Conservation (phyloP, 371 early-diverging fungal genomes). For the Smittium culicis region DNA sequence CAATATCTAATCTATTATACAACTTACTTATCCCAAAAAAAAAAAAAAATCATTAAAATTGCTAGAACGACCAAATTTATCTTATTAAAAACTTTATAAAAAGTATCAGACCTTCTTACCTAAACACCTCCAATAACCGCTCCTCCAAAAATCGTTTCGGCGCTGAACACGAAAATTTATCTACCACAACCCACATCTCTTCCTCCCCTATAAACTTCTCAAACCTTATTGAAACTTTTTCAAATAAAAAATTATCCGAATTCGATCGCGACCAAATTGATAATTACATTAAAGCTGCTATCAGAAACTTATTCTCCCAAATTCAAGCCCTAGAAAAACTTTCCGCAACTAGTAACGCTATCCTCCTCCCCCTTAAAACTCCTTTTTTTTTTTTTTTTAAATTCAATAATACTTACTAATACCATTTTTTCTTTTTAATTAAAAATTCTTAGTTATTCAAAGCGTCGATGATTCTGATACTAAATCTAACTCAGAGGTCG, state of each 20-base stretch:
- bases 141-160: background rate
- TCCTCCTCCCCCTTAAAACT: background rate
- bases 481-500: constrained; percentile 9
- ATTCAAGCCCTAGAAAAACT: constrained; percentile 22
- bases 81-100: background rate
- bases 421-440: background rate
- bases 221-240: background rate
- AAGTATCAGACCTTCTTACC: constrained; percentile 22
- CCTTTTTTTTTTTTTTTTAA: background rate
- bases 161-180: background rate
- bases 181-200: background rate
- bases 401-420: background rate
- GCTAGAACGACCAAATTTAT: background rate
- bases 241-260: constrained; percentile 18
- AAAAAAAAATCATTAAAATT: background rate
- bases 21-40: too few species aligned
- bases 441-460: constrained; percentile 5
- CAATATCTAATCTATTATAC: background rate
- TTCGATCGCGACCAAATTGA: constrained; percentile 30
- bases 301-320: constrained; percentile 19
- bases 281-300: constrained; percentile 19
- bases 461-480: background rate
- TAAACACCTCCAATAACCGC: constrained; percentile 9
- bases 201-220: background rate
- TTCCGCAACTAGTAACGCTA: constrained; percentile 1